These are phyloP conservation scores for Cadophora sp. DNA, from an alignment of 2,329 filamentous ascomycete genomes.

Conservation along the genomic window DNA sequence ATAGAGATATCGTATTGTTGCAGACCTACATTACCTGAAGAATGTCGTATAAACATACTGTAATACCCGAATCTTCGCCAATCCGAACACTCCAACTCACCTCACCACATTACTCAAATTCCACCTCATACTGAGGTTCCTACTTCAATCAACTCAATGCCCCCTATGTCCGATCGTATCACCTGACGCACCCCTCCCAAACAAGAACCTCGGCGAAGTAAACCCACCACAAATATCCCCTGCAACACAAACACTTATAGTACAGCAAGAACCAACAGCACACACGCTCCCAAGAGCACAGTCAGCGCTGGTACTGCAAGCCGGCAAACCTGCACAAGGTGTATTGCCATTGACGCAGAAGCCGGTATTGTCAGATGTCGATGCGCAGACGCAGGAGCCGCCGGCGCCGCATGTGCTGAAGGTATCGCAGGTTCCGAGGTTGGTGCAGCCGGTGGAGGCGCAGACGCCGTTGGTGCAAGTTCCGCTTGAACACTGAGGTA, in stretches of 20 bases:
- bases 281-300: neutral
- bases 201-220: neutral
- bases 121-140: neutral
- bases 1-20: neutral
- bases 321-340: neutral
- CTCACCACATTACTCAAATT: neutral
- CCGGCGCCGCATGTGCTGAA: neutral
- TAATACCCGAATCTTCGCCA: too few relatives aligned
- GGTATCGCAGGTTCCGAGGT: neutral
- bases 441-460: neutral
- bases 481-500: neutral
- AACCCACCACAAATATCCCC: neutral
- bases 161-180: neutral
- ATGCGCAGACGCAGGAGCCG: neutral
- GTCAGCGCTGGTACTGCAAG: neutral
- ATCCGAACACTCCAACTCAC: too few relatives aligned
- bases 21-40: neutral
- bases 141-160: neutral
- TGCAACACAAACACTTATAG: neutral
- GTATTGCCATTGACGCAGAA: neutral
- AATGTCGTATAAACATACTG: neutral
- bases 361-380: neutral
- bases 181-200: too few relatives aligned
- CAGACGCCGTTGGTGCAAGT: slow-evolving; percentile 8
- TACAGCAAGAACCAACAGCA: neutral